Base-by-base conservation (phyloP, 495 filamentous ascomycete genomes). In the Chaetomium tenue region DNA sequence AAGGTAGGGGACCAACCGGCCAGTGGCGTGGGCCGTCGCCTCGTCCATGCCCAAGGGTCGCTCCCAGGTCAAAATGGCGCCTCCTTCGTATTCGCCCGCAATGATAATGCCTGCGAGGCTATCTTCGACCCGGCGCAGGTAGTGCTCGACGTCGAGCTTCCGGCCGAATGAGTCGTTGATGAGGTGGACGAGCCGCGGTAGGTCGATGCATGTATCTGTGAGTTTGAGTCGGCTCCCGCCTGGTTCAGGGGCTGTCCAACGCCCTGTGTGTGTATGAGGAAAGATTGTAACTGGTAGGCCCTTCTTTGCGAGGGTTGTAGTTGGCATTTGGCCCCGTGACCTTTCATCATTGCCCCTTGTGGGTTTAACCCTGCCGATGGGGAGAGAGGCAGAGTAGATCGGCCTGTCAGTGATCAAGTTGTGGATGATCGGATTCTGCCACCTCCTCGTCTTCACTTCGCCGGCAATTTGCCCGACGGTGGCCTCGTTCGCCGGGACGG, bases 351-450 rank as follows among this genome's bases (percentile, higher is more conserved):
- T 39, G 59, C 26, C 71, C 63, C 28, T 69, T 52, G 13, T 70
- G 40, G 75, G 75, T 22, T 79, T 79, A 33, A 81, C 74, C 23
- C 88, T 83, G 54, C 85, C 83, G 5, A 85, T 76, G 0, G 94
- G 94, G 1, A 99, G 81, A 0, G 94, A 99, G 1, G 94, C 92
- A 12, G 93, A 97, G 64, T 91, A 87, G 23, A 91, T 80, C 2
- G 94, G 94, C 72, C 96, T 93, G 76, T 99, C 93, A 18, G 94
- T 99, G 20, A 99, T 84, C 9, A 98, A 88, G 68, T 95, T 98
- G 75, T 98, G 94, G 60, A 99, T 97, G 13, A 99, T 82, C 1
- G 93, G 92, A 71, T 99, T 98, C 66, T 90, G 87, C 72, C 88
- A 87, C 57, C 85, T 82, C 64, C 91, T 83, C 0, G 91, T 92